These are phyloP conservation scores for Scleromitrula shiraiana DNA, from an alignment of 2,329 filamentous ascomycete species.

Conservation along the genomic window DNA sequence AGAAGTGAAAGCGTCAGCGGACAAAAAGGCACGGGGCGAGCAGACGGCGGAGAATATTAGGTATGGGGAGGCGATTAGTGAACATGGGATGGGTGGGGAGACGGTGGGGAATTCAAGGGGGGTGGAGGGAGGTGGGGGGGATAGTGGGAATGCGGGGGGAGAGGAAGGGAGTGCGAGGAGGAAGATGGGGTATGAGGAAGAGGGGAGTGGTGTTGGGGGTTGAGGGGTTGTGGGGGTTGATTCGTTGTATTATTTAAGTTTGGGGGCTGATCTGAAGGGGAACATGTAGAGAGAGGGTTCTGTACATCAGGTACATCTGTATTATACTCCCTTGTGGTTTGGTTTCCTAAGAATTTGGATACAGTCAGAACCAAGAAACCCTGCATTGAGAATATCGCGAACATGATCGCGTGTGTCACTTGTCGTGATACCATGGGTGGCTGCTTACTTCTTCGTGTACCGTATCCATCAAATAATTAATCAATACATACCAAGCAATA, in stretches of 20 bases:
- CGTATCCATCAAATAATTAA: background rate
- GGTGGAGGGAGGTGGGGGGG: constrained; percentile 32
- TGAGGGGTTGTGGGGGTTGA: constrained; percentile 23
- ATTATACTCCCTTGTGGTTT: too few species aligned
- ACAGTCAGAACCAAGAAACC: too few species aligned
- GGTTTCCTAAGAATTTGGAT: too few species aligned
- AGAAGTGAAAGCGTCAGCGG: constrained; percentile 8
- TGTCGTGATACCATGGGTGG: background rate
- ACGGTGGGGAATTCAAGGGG: constrained; percentile 32
- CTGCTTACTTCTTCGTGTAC: background rate
- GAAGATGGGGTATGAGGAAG: constrained; percentile 47
- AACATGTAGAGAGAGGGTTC: too few species aligned
- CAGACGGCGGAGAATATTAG: constrained; percentile 43
- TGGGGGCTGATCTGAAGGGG: background rate
- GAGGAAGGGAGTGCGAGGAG: constrained; percentile 36
- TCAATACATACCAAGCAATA: background rate
- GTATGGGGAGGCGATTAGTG: constrained; percentile 48
- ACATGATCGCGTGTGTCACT: background rate
- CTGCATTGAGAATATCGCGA: background rate
- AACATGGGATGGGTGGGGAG: constrained; percentile 46
- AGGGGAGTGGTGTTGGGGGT: constrained; percentile 46
- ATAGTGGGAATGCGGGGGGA: constrained; percentile 31
- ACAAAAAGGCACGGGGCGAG: constrained; percentile 33
- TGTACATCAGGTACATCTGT: too few species aligned
- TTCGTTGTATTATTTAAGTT: background rate